These are phyloP conservation scores for Trichoderma lentiforme DNA, from an alignment of 2,329 filamentous ascomycete species.

Conservation along the genomic window DNA sequence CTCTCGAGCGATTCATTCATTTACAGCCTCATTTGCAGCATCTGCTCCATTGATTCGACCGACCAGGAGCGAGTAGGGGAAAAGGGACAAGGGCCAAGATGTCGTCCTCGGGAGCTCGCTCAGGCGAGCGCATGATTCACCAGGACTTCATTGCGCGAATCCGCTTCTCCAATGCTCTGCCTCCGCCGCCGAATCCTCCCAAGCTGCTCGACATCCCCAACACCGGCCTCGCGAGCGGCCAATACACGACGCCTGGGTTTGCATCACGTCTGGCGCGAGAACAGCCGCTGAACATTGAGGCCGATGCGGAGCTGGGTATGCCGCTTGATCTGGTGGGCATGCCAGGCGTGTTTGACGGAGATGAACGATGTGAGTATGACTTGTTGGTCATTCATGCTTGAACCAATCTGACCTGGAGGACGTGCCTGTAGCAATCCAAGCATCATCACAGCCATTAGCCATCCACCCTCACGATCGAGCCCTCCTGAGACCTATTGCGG, in stretches of 20 bases:
- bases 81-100: constrained; percentile 24
- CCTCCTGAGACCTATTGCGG: constrained; percentile 77
- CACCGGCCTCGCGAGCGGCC: constrained; percentile 77
- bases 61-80: constrained; percentile 1
- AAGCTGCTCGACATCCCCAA: constrained; percentile 98
- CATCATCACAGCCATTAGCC: constrained; percentile 65
- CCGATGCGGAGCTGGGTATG: constrained; percentile 97
- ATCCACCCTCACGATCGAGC: constrained; percentile 81
- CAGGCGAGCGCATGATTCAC: constrained; percentile 63
- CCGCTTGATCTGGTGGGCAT: constrained; percentile 92
- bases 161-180: constrained; percentile 91
- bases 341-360: constrained; percentile 89
- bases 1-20: neutral
- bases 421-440: constrained; percentile 67
- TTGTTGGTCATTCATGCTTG: neutral
- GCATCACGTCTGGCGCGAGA: constrained; percentile 84
- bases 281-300: constrained; percentile 93
- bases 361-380: constrained; percentile 72
- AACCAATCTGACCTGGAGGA: constrained; percentile 10
- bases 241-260: constrained; percentile 88
- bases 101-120: constrained; percentile 37
- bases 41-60: neutral
- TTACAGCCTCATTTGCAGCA: neutral
- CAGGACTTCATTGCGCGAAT: constrained; percentile 98
- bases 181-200: constrained; percentile 87